Percentiles rank a stretch among this genome's conserved stretches.
phyloP scores from a whole-genome alignment of 257 asterid genomes.

The Fraxinus quadrangulata region DNA sequence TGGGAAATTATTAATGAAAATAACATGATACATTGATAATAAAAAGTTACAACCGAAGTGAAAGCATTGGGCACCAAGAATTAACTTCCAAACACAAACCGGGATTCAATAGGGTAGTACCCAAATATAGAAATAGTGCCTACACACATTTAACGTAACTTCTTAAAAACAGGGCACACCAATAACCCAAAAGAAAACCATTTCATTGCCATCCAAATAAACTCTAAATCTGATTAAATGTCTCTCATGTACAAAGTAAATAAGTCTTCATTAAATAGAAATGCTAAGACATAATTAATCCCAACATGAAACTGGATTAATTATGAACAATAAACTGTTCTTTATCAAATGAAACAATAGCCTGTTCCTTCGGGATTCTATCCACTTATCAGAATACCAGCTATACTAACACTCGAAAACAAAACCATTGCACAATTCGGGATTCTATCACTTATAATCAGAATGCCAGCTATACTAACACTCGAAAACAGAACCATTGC shows the following conservation, averaged over 20 bases:
- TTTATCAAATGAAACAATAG: slow-evolving; percentile 1
- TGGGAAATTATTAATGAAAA: background rate
- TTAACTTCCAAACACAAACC: background rate
- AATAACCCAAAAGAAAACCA: background rate
- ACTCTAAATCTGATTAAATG: background rate
- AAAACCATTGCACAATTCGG: background rate
- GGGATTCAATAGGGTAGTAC: too few relatives aligned
- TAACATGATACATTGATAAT: too few relatives aligned
- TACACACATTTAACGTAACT: background rate
- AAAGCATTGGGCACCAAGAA: background rate
- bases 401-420: slow-evolving; percentile 10
- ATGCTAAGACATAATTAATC: too few relatives aligned
- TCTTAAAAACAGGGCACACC: background rate
- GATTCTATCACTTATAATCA: too few relatives aligned
- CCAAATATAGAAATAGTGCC: background rate
- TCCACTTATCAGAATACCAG: slow-evolving; percentile 25
- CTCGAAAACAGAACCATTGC: slow-evolving; percentile 7
- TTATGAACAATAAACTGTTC: background rate
- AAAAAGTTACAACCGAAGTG: too few relatives aligned
- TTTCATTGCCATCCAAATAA: background rate
- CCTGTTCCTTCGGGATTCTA: background rate
- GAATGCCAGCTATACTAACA: slow-evolving; percentile 12
- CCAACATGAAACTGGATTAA: background rate
- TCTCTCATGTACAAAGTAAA: background rate
- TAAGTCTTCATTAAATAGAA: background rate